Base-by-base conservation (phyloP, 352 stramenopile species). In the Blastocystis sp. region DNA sequence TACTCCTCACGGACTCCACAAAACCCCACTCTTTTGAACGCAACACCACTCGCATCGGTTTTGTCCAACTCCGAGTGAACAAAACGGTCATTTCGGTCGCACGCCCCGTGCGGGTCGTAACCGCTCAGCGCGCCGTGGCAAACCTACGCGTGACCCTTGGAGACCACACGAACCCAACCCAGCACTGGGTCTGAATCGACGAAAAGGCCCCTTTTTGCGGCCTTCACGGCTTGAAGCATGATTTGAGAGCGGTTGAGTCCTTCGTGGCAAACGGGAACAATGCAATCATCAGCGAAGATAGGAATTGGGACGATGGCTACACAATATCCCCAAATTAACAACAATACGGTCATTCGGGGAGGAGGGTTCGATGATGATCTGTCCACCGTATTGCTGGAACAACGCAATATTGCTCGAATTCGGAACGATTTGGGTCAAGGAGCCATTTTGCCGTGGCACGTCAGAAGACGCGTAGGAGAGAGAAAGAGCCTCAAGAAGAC, bases 211-310 rank as follows among this genome's bases (percentile, higher is more conserved):
- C 69, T 41, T n/a, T 40, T 23, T 28, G 28, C 48, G 5, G 40
- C 69, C 19, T 38, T 41, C 23, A 79, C 43, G 11, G 69, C 69
- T 34, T 79, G 45, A 0, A 23, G 11, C 38, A 79, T 45, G 43
- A 79, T 61, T 40, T 79, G 69, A 11, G 69, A 79, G 2, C 69
- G 69, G n/a, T 79, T 79, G 21, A 60, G 40, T 43, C 69, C 69
- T 79, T 79, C 69, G 28, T 79, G 69, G 69, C 69, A 79, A 14
- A 79, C 38, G 17, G 38, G 43, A 43, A 79, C 19, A 21, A 79
- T 43, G 34, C 17, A 38, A 19, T 79, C 69, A 1, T 41, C 56
- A 4, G 41, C 23, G 11, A 45, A 79, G 23, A 79, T 40, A 1
- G 56, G 60, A 21, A 43, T n/a, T 21, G 9, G 38, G 23, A 56